phyloP scores from a whole-genome alignment of 2,329 filamentous ascomycete genomes.

The Ciborinia camelliae region DNA sequence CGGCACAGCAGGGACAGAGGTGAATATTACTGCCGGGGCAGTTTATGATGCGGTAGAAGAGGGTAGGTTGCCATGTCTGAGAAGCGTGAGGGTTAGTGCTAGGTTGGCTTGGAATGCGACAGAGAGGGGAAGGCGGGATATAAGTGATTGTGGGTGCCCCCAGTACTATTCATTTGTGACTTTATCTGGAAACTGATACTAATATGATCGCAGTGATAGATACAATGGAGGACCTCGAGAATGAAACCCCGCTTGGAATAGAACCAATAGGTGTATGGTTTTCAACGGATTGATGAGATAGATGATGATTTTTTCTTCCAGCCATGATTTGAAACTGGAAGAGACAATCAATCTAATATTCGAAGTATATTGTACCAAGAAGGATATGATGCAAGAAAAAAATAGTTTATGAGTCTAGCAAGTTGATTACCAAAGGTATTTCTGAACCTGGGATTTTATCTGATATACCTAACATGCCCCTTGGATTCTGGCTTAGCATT shows the following conservation, averaged over 20 bases:
- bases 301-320: too few relatives aligned
- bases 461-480: background rate
- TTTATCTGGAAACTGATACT: background rate
- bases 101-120: slow-evolving; percentile 36
- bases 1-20: slow-evolving; percentile 30
- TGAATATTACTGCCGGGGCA: slow-evolving; percentile 26
- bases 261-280: slow-evolving; percentile 15
- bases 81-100: slow-evolving; percentile 35
- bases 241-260: slow-evolving; percentile 31
- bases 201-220: slow-evolving; percentile 24
- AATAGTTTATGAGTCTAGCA: background rate
- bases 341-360: background rate
- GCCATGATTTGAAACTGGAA: background rate
- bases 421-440: background rate
- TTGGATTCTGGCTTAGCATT: too few relatives aligned
- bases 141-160: slow-evolving; percentile 23
- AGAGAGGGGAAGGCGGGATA: slow-evolving; percentile 26
- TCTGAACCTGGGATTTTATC: background rate
- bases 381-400: background rate
- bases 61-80: slow-evolving; percentile 30
- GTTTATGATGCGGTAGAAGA: slow-evolving; percentile 35
- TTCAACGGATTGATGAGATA: slow-evolving; percentile 11
- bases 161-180: background rate
- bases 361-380: background rate
- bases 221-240: slow-evolving; percentile 33